These are phyloP conservation scores for Hyaloscypha variabilis DNA, from an alignment of 495 filamentous ascomycete genomes.

Conservation along the genomic window DNA sequence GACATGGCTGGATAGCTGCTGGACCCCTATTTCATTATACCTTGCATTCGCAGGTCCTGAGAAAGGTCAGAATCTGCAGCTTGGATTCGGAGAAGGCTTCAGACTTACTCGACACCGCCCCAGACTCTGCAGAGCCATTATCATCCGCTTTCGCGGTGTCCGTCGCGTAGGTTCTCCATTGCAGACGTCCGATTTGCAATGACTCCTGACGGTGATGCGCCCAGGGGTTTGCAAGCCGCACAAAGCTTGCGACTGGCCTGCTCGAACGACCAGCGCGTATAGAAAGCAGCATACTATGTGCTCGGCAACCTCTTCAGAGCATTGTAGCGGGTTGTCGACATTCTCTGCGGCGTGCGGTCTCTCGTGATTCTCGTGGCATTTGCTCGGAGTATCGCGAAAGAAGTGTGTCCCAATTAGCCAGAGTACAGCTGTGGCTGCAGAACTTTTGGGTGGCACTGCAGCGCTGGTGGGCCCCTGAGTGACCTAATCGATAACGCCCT, in stretches of 20 bases:
- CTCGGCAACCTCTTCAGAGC: constrained; percentile 16
- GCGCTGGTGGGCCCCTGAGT: constrained; percentile 4
- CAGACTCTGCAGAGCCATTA: constrained; percentile 6
- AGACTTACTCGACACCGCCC: constrained; percentile 37
- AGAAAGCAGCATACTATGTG: constrained; percentile 32
- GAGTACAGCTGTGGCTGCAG: background rate
- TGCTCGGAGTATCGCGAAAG: background rate
- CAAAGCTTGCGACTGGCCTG: constrained; percentile 29
- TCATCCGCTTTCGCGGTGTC: constrained; percentile 7
- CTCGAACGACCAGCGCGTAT: constrained; percentile 30
- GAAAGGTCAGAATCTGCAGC: constrained; percentile 5
- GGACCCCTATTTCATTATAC: constrained; percentile 91
- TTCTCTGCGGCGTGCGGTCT: background rate
- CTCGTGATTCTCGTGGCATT: constrained; percentile 10
- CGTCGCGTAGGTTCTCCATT: constrained; percentile 30
- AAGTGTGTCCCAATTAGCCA: background rate
- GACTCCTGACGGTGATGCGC: constrained; percentile 28
- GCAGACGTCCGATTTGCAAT: background rate
- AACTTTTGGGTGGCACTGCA: too few species aligned
- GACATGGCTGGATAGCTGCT: constrained; percentile 84
- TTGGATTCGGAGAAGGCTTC: background rate
- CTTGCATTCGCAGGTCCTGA: constrained; percentile 46
- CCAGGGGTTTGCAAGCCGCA: constrained; percentile 29
- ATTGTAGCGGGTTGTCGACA: constrained; percentile 16
- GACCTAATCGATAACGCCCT: constrained; percentile 15